Evolutionary conservation across 1,284 basidiomycete genomes (phyloP).

Genomic region (Agroathelia rolfsii): DNA sequence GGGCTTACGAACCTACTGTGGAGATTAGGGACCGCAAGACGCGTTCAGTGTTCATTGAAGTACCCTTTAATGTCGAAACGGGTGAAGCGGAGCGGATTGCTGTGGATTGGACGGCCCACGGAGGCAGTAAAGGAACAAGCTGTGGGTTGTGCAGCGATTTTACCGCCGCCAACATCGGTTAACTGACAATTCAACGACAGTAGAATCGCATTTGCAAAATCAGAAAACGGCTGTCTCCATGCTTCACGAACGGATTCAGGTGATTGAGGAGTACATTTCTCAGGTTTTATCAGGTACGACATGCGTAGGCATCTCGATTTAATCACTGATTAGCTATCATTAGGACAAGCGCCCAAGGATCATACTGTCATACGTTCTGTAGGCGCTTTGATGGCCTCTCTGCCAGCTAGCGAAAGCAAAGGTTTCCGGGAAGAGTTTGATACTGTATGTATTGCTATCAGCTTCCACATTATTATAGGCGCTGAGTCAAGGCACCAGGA

Average conservation of each 20-base stretch:
- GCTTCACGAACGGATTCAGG: slow-evolving; percentile 82
- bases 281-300: slow-evolving; percentile 64
- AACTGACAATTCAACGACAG: slow-evolving; percentile 45
- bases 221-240: slow-evolving; percentile 94
- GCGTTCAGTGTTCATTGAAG: slow-evolving; percentile 75
- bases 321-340: slow-evolving; percentile 2
- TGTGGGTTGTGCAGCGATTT: slow-evolving; percentile 34
- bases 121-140: slow-evolving; percentile 76
- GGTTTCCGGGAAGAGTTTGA: slow-evolving; percentile 79
- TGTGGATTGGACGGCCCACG: slow-evolving; percentile 90
- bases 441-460: slow-evolving; percentile 46
- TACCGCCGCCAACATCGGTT: no score
- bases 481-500: slow-evolving; percentile 44
- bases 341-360: slow-evolving; percentile 63
- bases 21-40: slow-evolving; percentile 72
- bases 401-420: slow-evolving; percentile 76
- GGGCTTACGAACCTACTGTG: slow-evolving; percentile 82
- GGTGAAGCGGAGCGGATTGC: slow-evolving; percentile 98
- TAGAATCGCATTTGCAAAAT: slow-evolving; percentile 81
- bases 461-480: slow-evolving; percentile 3
- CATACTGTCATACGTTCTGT: slow-evolving; percentile 78
- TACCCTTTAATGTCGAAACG: slow-evolving; percentile 83
- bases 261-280: slow-evolving; percentile 77
- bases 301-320: slow-evolving; percentile 1
- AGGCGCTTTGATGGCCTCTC: slow-evolving; percentile 76